Percentiles rank a stretch among this genome's conserved stretches.
These are phyloP conservation scores for Kazachstania taianensis DNA, from an alignment of 805 yeast species.

Conservation along the genomic window DNA sequence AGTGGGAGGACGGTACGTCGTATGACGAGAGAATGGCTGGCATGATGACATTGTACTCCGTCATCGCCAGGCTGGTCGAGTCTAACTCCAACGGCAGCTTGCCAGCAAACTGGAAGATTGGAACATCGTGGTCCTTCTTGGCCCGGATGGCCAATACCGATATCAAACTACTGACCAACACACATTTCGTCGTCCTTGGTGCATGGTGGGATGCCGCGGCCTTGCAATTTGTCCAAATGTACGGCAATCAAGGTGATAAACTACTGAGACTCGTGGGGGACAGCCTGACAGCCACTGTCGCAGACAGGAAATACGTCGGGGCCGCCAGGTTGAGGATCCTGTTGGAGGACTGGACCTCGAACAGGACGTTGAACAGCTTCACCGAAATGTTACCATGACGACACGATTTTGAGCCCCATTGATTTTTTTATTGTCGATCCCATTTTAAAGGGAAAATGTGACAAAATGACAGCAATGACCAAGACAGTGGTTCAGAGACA, in stretches of 20 bases:
- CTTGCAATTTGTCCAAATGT: conserved; percentile 40
- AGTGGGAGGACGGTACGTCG: conserved; percentile 46
- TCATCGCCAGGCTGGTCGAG: conserved; percentile 44
- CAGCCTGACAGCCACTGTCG: conserved; percentile 44
- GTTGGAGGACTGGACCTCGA: conserved; percentile 66
- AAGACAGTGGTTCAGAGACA: neutral
- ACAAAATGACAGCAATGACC: neutral
- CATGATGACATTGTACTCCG: conserved; percentile 70
- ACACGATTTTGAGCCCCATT: neutral
- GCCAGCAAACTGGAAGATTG: conserved; percentile 23
- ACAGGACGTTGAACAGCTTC: conserved; percentile 36
- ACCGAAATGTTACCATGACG: conserved; percentile 25
- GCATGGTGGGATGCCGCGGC: conserved; percentile 93
- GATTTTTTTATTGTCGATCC: neutral
- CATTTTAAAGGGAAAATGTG: neutral
- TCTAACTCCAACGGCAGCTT: neutral
- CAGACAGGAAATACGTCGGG: conserved; percentile 52
- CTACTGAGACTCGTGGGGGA: conserved; percentile 38
- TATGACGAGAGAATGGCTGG: conserved; percentile 86
- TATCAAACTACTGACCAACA: conserved; percentile 40
- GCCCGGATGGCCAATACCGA: conserved; percentile 61
- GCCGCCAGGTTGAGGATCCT: conserved; percentile 67
- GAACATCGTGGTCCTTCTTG: conserved; percentile 53
- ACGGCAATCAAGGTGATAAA: conserved; percentile 64
- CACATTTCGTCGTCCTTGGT: conserved; percentile 61